Conservation (phyloP, 345 rosid species). For the Lumnitzera littorea region DNA sequence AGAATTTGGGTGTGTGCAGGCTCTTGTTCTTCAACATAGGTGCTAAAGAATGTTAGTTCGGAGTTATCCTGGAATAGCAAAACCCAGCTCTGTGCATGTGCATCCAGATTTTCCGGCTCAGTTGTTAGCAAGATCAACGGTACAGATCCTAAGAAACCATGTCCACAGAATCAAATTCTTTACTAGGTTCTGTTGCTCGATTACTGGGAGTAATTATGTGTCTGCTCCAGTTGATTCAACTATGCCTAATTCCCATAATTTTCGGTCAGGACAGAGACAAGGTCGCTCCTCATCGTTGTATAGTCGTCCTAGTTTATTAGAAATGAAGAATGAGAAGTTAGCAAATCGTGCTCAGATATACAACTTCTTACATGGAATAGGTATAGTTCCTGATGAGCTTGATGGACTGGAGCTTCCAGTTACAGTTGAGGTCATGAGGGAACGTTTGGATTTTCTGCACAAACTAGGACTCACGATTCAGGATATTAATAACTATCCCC, state of each 20-base stretch:
- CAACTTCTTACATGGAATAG: constrained; percentile 50
- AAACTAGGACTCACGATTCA: too few relatives aligned
- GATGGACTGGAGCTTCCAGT: too few relatives aligned
- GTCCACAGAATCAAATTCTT: constrained; percentile 21
- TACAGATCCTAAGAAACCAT: constrained; percentile 23
- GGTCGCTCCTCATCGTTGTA: constrained; percentile 48
- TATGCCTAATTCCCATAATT: constrained; percentile 18
- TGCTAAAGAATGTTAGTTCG: constrained; percentile 41
- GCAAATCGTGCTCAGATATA: constrained; percentile 66
- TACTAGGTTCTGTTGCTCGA: constrained; percentile 27
- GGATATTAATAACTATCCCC: too few relatives aligned
- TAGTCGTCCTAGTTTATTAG: constrained; percentile 36
- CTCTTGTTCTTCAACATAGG: too few relatives aligned
- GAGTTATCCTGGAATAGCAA: constrained; percentile 40
- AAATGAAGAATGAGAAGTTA: constrained; percentile 53
- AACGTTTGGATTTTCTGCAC: too few relatives aligned
- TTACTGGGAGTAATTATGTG: constrained; percentile 37
- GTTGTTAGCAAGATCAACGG: constrained; percentile 16
- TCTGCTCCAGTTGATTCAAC: constrained; percentile 36
- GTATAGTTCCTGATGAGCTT: constrained; percentile 30
- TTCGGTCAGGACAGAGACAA: constrained; percentile 25
- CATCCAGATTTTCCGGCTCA: constrained; percentile 53
- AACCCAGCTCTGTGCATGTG: constrained; percentile 46
- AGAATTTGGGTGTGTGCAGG: too few relatives aligned
- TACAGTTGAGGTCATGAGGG: too few relatives aligned